Evolutionary conservation across 177 flowering plant species (phyloP), one percentile per base, ranked within the genome.

Genomic region (Vitis hybrid): DNA sequence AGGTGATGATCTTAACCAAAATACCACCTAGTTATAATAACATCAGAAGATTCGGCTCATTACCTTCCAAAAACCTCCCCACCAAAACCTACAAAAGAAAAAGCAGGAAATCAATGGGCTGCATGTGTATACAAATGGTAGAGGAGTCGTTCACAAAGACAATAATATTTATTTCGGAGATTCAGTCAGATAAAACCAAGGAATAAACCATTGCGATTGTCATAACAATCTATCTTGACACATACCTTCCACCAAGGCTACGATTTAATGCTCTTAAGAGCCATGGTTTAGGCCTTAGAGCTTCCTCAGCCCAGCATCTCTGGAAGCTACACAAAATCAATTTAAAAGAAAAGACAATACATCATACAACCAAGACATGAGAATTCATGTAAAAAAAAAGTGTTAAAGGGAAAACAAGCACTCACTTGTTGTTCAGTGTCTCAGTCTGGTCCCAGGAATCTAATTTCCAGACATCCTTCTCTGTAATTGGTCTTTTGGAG

Each of bases 11-110:
- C 13, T 39, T 21, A 51, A 62, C 17, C 34, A 21, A 17, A 45
- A 66, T 32, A 57, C 13, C n/a, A 65, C 1, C 48, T 17, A 65
- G 45, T 5, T 39, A 59, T 39, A 4, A 3, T 2, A 50, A 34
- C 14, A 54, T 54, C 11, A 11, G 19, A 26, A 54, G 56, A 64
- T 6, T n/a, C 54, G 72, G 51, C 54, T 39, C 26, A 57, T 57
- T 84, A 95, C 99, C 97, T 95, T 95, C 83, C 89, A 95, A 32
- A 91, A 76, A 71, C 99, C 99, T 75, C 99, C 99, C 84, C 78
- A 84, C 98, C 99, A 95, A 84, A 95, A 95, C 83, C 99, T 95
- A 81, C 71, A 80, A 67, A 67, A 66, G 18, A 48, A 65, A 65
- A 55, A 49, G 39, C 49, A 51, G 17, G 67, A 72, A 23, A 66